These are phyloP conservation scores for Vitis rotundifolia DNA, from an alignment of 164 flowering plant species.

Conservation along the genomic window DNA sequence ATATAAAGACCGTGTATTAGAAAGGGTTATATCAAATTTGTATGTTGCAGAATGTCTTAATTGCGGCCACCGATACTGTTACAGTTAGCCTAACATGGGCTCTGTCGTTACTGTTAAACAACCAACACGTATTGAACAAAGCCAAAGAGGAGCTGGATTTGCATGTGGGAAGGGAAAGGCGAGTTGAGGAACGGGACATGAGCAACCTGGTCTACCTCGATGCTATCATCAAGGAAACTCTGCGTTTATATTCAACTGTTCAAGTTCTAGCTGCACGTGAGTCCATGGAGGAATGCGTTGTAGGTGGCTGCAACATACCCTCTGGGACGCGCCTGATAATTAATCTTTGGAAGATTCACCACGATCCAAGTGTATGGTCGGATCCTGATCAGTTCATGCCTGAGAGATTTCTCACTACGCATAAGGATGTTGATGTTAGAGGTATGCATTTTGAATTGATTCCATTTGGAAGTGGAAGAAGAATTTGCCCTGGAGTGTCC, in stretches of 20 bases:
- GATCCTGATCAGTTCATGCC: too few relatives aligned
- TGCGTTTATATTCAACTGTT: slow-evolving; percentile 19
- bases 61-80: slow-evolving; percentile 18
- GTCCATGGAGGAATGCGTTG: slow-evolving; percentile 14
- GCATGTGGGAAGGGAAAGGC: slow-evolving; percentile 32
- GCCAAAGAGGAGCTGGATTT: slow-evolving; percentile 33
- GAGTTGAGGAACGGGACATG: slow-evolving; percentile 27
- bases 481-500: slow-evolving; percentile 31
- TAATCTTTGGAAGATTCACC: slow-evolving; percentile 19
- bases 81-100: slow-evolving; percentile 24
- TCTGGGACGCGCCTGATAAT: slow-evolving; percentile 17
- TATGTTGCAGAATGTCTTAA: slow-evolving; percentile 13
- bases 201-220: slow-evolving; percentile 23
- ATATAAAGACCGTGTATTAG: too few relatives aligned
- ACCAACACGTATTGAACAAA: slow-evolving; percentile 15
- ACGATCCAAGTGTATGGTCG: slow-evolving; percentile 25
- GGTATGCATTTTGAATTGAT: slow-evolving; percentile 27
- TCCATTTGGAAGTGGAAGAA: slow-evolving; percentile 37
- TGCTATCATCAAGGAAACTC: slow-evolving; percentile 29
- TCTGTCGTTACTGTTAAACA: slow-evolving; percentile 29
- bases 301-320: slow-evolving; percentile 18
- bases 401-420: slow-evolving; percentile 17
- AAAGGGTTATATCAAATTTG: not conserved
- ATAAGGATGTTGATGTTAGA: slow-evolving; percentile 22
- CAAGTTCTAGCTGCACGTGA: slow-evolving; percentile 9